Conservation (phyloP, 208 protist genomes). For the Acanthamoeba healyi region DNA sequence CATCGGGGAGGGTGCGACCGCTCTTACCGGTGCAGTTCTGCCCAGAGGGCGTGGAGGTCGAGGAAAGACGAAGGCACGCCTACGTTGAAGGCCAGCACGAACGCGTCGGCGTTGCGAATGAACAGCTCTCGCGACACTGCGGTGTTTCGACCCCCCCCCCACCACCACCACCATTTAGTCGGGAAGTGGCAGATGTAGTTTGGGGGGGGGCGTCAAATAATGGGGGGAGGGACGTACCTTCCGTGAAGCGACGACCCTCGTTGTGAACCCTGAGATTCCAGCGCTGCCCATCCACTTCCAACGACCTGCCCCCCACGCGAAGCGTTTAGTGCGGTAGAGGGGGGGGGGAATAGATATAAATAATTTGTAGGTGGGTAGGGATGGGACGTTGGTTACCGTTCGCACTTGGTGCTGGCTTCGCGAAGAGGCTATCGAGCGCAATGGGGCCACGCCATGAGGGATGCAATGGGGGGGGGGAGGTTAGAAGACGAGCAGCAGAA, state of each 20-base stretch:
- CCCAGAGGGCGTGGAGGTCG: neutral
- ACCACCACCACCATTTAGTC: neutral
- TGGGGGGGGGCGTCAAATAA: neutral
- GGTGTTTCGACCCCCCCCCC: neutral
- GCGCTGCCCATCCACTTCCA: neutral
- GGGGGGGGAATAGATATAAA: no score
- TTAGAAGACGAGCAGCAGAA: neutral
- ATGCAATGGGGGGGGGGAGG: neutral
- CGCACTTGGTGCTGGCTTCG: neutral
- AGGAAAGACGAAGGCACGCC: neutral
- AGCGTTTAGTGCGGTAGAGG: no score
- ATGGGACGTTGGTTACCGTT: neutral
- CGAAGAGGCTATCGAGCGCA: constrained; percentile 1
- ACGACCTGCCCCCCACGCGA: neutral
- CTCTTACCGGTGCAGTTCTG: neutral
- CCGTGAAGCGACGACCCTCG: constrained; percentile 5
- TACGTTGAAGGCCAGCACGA: constrained; percentile 29
- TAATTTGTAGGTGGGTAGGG: no score
- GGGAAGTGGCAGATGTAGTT: no score
- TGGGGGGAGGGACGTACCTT: neutral
- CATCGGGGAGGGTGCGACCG: neutral
- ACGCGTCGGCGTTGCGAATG: neutral
- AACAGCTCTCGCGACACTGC: constrained; percentile 6
- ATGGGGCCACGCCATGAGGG: no score
- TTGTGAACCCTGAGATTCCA: neutral